These are phyloP conservation scores for Penicillium sp. DNA, from an alignment of 2,329 filamentous ascomycete genomes.

Conservation along the genomic window DNA sequence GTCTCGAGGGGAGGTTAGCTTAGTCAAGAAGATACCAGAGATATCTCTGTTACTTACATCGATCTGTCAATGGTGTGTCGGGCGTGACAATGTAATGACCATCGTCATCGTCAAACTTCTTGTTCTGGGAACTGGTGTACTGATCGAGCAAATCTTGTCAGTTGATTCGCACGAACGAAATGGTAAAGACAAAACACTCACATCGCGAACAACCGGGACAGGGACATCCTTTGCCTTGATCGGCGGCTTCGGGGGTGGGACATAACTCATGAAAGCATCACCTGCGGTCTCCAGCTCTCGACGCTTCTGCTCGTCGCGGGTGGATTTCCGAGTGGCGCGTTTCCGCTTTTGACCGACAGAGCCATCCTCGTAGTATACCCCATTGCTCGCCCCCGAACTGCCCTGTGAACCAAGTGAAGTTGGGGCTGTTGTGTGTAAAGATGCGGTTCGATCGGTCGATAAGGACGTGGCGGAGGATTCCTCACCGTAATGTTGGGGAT, in stretches of 20 bases:
- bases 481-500: constrained; percentile 67
- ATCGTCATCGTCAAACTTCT: constrained; percentile 91
- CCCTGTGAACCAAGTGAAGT: constrained; percentile 75
- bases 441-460: constrained; percentile 81
- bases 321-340: constrained; percentile 72
- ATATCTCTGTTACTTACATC: constrained; percentile 65
- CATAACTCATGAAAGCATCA: constrained; percentile 74
- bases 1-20: constrained; percentile 54
- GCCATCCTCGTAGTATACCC: constrained; percentile 65
- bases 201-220: constrained; percentile 59
- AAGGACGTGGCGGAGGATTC: constrained; percentile 67
- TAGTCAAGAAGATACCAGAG: not conserved
- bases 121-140: constrained; percentile 51
- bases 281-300: constrained; percentile 68
- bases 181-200: constrained; percentile 39
- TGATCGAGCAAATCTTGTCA: constrained; percentile 24
- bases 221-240: constrained; percentile 83
- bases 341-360: constrained; percentile 84
- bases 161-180: constrained; percentile 9
- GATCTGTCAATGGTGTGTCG: constrained; percentile 78
- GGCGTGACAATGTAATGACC: constrained; percentile 94
- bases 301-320: constrained; percentile 77
- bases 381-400: constrained; percentile 51
- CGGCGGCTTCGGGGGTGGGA: constrained; percentile 80
- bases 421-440: constrained; percentile 80